phyloP scores from a whole-genome alignment of 2,329 filamentous ascomycete species.

The Aspergillus bombycis region DNA sequence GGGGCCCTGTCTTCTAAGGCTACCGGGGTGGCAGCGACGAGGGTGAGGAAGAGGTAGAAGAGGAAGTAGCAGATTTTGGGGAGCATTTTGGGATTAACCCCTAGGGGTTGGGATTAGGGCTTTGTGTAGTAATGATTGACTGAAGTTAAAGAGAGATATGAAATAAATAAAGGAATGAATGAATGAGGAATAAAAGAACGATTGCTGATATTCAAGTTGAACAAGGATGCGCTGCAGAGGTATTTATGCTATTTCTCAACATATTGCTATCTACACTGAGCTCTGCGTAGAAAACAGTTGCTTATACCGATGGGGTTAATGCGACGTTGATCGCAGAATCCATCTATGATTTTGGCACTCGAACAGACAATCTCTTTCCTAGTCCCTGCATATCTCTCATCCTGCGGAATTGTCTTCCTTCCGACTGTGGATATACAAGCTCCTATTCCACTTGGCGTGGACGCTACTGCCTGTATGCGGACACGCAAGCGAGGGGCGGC shows the following conservation, averaged over 20 bases:
- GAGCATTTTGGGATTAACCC: not conserved
- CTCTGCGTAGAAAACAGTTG: not conserved
- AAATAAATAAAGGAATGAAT: not conserved
- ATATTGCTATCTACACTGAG: not conserved
- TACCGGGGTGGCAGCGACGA: not conserved
- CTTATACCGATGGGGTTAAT: not conserved
- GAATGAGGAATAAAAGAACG: not conserved
- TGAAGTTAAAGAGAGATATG: not conserved
- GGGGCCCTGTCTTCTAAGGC: not conserved
- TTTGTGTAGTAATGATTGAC: not conserved
- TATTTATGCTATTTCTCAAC: not conserved
- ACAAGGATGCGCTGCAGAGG: not conserved
- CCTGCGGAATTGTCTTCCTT: not conserved
- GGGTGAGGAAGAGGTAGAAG: not conserved
- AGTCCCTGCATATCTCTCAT: not conserved
- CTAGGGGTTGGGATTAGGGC: not conserved
- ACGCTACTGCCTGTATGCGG: not conserved
- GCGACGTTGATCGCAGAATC: not conserved
- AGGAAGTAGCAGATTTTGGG: conserved; percentile 4
- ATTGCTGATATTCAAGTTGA: rapidly evolving
- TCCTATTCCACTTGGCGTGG: not conserved
- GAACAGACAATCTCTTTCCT: not conserved
- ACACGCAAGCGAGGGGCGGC: not conserved
- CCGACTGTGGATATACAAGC: not conserved
- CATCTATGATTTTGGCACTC: not conserved